Base-by-base conservation (phyloP, 176 grass and related monocot genomes). In the Carex littledalei region DNA sequence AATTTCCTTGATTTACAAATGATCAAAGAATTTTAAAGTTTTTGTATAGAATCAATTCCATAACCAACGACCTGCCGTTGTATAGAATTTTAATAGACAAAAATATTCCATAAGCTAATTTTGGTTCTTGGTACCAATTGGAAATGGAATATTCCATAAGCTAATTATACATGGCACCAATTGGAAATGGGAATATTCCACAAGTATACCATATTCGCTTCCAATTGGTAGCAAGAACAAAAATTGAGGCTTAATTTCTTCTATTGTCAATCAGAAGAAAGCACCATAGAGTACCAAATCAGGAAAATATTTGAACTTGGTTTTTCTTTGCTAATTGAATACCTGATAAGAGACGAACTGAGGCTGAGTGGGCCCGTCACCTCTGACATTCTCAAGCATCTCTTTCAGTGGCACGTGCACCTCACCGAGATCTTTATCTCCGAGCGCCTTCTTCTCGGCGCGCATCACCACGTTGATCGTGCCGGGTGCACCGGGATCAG, bases 281-380 rank as follows among this genome's bases (percentile, higher is more conserved):
- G 0, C 9, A 50, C 9, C 47, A 50, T 50, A 0, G 9, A 11
- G 2, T 50, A 50, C 9, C 11, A 50, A 50, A 50, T 50, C 9
- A 50, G 47, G 10, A 50, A 50, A 50, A 50, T 10, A 12, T 1
- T 11, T 50, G 9, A 50, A 50, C 47, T 50, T 50, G 47, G 47
- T 50, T 50, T 50, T 50, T 10, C 47, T 50, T 50, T 50, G 10
- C 47, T 50, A 50, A 3, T 50, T 50, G 8, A 50, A 39, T 68
- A 69, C 81, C 91, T 98, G 96, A 84, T 95, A 98, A 10, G 89
- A 82, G 47, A 92, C 77, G 65, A 95, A 89, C 89, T 90, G 91
- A 57, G 74, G 29, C 1, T 87, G 85, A 1, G 73, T 84, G 17
- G 89, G 21, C 3, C 85, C 88, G 0, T 93, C 89, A 6, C 64